Evolutionary conservation across 768 basidiomycete genomes (phyloP).

Genomic region (Serendipita vermifera): DNA sequence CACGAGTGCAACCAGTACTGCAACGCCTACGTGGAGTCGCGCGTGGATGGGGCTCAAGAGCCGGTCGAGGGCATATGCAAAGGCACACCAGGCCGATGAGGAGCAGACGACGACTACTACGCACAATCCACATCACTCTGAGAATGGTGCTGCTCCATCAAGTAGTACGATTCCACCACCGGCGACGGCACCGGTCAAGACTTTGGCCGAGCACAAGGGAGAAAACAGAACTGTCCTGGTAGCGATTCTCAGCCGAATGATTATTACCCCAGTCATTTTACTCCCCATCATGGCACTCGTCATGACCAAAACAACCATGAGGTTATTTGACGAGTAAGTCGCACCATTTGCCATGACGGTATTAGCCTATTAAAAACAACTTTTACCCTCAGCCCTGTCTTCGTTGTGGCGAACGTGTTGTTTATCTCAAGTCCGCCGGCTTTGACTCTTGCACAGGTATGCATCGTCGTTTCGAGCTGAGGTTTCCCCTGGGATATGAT

Average conservation of each 20-base stretch:
- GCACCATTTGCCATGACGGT: background rate
- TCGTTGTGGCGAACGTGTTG: conserved; percentile 72
- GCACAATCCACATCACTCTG: too few species aligned
- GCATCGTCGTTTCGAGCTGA: conserved; percentile 25
- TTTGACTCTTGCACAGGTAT: conserved; percentile 47
- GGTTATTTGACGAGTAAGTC: conserved; percentile 65
- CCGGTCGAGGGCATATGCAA: conserved; percentile 12
- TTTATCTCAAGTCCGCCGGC: conserved; percentile 77
- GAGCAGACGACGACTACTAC: too few species aligned
- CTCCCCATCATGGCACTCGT: conserved; percentile 62
- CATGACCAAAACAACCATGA: conserved; percentile 43
- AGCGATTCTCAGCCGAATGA: conserved; percentile 73
- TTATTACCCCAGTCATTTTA: conserved; percentile 65
- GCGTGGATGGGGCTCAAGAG: conserved; percentile 7
- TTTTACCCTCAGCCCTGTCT: conserved; percentile 52
- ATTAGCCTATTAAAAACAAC: background rate
- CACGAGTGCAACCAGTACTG: background rate
- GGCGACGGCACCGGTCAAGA: conserved; percentile 32
- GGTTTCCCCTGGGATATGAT: background rate
- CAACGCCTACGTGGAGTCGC: background rate
- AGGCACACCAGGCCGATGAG: too few species aligned
- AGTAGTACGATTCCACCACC: too few species aligned
- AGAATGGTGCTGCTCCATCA: too few species aligned
- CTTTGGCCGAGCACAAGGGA: conserved; percentile 31
- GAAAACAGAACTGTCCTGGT: conserved; percentile 78